Evolutionary conservation across 148 eudicot species (phyloP).

Genomic region (Camellia granthamiana): DNA sequence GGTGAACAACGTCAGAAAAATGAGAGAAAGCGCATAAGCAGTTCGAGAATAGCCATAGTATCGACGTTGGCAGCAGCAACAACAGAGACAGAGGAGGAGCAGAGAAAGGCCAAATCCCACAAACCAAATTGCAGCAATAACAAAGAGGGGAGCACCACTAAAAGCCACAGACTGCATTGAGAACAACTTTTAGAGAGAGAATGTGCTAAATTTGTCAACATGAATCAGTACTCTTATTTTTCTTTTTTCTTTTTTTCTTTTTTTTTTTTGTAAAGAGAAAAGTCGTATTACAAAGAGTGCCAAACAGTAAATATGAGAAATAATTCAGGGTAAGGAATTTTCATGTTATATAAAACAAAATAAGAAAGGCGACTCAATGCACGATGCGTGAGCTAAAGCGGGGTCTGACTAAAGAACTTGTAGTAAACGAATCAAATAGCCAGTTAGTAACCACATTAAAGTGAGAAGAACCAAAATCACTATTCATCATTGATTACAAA

Average conservation of each 20-base stretch:
- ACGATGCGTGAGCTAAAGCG: no score
- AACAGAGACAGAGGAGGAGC: conserved; percentile 31
- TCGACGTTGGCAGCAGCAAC: conserved; percentile 37
- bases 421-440: no score
- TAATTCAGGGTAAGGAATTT: no score
- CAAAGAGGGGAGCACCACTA: conserved; percentile 37
- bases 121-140: conserved; percentile 42
- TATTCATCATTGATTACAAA: no score
- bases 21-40: conserved; percentile 39
- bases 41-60: conserved; percentile 37
- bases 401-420: no score
- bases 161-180: conserved; percentile 43
- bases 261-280: not conserved
- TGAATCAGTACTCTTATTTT: not conserved
- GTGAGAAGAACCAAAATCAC: not conserved
- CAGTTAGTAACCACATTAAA: not conserved
- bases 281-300: not conserved
- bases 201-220: not conserved
- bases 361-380: no score
- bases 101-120: conserved; percentile 38
- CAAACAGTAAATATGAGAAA: not conserved
- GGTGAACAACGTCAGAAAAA: conserved; percentile 36
- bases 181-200: not conserved
- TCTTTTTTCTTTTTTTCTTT: not conserved
- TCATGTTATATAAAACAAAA: no score